These are phyloP conservation scores for Russula olivacea DNA, from an alignment of 768 basidiomycete species.

Conservation along the genomic window DNA sequence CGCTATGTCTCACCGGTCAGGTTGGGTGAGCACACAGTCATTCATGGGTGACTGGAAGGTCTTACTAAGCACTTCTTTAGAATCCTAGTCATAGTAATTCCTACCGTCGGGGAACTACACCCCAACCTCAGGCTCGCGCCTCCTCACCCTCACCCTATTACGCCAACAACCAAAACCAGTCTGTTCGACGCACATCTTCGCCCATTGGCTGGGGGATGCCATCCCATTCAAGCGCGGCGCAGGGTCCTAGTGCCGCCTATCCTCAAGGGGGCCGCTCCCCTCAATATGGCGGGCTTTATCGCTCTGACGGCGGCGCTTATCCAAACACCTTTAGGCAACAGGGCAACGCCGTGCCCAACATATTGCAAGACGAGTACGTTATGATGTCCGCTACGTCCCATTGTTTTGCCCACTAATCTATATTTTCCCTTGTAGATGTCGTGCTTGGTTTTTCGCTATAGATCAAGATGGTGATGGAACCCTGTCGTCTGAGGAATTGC, in stretches of 20 bases:
- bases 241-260: background rate
- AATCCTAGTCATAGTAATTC: background rate
- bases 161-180: background rate
- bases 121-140: background rate
- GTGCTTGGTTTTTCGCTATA: conserved; percentile 6
- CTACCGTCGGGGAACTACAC: background rate
- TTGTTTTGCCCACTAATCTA: background rate
- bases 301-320: background rate
- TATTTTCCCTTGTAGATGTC: background rate
- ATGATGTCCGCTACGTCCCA: background rate
- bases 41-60: background rate
- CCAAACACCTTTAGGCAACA: background rate
- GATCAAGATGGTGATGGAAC: conserved; percentile 11
- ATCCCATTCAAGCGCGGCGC: background rate
- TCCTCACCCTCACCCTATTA: too few species aligned
- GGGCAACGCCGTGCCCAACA: background rate
- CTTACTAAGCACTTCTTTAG: background rate
- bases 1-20: background rate
- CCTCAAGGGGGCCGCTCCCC: background rate
- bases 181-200: background rate
- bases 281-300: background rate
- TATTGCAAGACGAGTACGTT: background rate
- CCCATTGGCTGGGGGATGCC: background rate
- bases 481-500: conserved; percentile 8
- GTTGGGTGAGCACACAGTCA: background rate